These are phyloP conservation scores for Sicyos baderoa DNA, from an alignment of 306 rosid species.

Conservation along the genomic window DNA sequence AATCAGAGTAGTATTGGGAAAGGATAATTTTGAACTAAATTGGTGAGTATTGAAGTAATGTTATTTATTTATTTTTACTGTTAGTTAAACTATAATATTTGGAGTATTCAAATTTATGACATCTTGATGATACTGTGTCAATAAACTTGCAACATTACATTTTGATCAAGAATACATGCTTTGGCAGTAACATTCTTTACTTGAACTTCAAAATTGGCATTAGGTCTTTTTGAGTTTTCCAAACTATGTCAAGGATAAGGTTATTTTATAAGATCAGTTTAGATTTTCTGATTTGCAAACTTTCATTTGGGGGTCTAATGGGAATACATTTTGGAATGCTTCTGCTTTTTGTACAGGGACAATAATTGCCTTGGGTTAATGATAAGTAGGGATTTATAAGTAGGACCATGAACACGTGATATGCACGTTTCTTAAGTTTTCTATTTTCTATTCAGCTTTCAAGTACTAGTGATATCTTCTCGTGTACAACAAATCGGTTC, in stretches of 20 bases:
- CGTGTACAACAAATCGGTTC: not conserved
- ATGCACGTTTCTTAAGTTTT: not conserved
- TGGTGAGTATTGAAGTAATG: constrained; percentile 8
- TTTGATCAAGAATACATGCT: no score
- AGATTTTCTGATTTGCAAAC: not conserved
- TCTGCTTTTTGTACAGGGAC: constrained; percentile 1
- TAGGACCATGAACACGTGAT: not conserved
- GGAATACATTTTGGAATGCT: not conserved
- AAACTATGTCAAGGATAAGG: not conserved
- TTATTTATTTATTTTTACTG: no score
- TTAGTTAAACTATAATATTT: no score
- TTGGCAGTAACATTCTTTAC: not conserved
- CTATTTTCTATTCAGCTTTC: not conserved
- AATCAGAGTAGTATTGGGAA: constrained; percentile 2
- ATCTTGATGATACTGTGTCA: no score
- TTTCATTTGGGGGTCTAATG: not conserved
- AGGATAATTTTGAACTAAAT: constrained; percentile 24
- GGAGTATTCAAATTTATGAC: no score
- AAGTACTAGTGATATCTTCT: not conserved
- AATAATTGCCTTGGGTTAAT: not conserved
- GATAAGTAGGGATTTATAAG: not conserved
- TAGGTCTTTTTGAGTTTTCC: not conserved
- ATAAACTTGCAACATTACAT: no score
- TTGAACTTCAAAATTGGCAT: not conserved
- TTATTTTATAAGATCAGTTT: not conserved